These are phyloP conservation scores for Neoarthrinium moseri DNA, from an alignment of 2,329 filamentous ascomycete species.

Conservation along the genomic window DNA sequence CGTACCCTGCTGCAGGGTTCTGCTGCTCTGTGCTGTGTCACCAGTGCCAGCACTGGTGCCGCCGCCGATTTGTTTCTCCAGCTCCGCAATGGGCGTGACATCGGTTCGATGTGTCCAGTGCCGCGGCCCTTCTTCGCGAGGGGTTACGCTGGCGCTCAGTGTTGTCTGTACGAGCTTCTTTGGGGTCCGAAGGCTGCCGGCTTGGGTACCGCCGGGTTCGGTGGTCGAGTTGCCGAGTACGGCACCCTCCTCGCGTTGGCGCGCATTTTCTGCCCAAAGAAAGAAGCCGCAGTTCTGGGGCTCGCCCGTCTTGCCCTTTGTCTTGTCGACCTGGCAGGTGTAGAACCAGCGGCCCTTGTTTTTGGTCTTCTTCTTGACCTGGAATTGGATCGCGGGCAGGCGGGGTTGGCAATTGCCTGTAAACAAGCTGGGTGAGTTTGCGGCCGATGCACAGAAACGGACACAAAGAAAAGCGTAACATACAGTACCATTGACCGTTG, in stretches of 20 bases:
- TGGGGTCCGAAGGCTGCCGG: not conserved
- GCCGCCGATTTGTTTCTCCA: conserved; percentile 9
- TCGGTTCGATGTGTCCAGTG: conserved; percentile 8
- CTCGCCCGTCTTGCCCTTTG: conserved; percentile 25
- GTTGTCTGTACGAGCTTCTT: conserved; percentile 23
- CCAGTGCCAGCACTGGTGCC: conserved; percentile 4
- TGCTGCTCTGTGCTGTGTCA: conserved; percentile 11
- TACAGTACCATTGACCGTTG: conserved; percentile 22
- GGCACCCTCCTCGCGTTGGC: conserved; percentile 40
- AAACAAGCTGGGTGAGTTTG: not conserved
- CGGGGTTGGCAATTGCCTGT: conserved; percentile 50
- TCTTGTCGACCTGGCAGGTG: conserved; percentile 45
- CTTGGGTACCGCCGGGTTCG: conserved; percentile 26
- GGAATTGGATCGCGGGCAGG: conserved; percentile 46
- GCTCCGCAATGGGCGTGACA: conserved; percentile 15
- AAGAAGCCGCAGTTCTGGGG: conserved; percentile 51
- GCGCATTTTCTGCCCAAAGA: conserved; percentile 55
- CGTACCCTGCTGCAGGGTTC: conserved; percentile 13
- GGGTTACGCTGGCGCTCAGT: conserved; percentile 23
- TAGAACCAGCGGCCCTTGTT: conserved; percentile 56
- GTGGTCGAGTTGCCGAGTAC: conserved; percentile 43
- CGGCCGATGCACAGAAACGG: not conserved
- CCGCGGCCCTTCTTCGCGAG: conserved; percentile 17
- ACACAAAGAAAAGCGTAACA: not conserved
- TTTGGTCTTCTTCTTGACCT: conserved; percentile 45